Evolutionary conservation across 768 basidiomycete genomes (phyloP), one percentile per base, ranked within the genome.

Genomic region (Amanita brunnescens): DNA sequence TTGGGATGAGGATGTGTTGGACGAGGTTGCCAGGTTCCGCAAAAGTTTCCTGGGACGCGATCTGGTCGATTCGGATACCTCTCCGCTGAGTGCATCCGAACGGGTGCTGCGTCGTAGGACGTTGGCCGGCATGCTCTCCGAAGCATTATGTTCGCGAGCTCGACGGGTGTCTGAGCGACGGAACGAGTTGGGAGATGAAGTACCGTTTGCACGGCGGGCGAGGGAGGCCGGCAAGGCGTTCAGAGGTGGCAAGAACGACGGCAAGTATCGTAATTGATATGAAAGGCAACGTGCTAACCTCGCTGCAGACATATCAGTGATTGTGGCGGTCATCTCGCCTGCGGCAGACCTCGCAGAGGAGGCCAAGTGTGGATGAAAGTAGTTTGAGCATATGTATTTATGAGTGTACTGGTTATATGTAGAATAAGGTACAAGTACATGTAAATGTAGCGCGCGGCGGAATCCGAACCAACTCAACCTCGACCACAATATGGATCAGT

Each of bases 1-100:
- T 20, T 92, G 91, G 85, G 89, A 91, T 58, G 83, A 85, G 58
- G 90, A 93, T 54, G 79, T 93, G 14, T 66, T 92, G 13, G 91
- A 93, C 54, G 91, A 91, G 62, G 83, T 89, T 20, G 65, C 74
- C 13, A 70, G 81, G 33, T 81, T 87, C 64, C 73, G 74, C 23
- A 53, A 56, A 53, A 52, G 48, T 48, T 53, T 52, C 29, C 18
- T 54, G n/a, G n/a, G n/a, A n/a, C n/a, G n/a, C n/a, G n/a, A n/a
- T n/a, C n/a, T n/a, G 20, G 52, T 16, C 2, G 37, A 47, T 53
- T 26, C 24, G 21, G 18, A 34, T 26, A 37, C 41, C 16, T 32
- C 20, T 29, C 49, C 47, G 14, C 9, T 42, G 46, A 55, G 33
- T 6, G 51, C 41, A 26, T 38, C 34, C 12, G 57, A 47, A 48